Conservation (phyloP, 805 yeast genomes). For the Candida insectorum region DNA sequence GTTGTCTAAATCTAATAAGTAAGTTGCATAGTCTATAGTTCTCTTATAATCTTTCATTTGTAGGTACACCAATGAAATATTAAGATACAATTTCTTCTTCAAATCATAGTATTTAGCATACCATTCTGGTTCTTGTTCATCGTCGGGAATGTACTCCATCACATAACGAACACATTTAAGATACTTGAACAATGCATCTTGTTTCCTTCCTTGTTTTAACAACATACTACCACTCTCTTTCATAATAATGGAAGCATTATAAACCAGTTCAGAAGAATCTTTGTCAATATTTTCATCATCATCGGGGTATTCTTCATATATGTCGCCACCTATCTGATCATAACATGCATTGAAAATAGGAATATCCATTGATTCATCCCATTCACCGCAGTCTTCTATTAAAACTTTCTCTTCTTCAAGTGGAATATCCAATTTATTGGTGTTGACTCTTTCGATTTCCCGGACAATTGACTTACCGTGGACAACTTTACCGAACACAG, state of each 20-base stretch:
- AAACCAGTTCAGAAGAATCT: constrained; percentile 54
- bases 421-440: constrained; percentile 42
- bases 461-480: constrained; percentile 69
- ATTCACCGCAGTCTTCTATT: constrained; percentile 59
- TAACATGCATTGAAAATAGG: constrained; percentile 66
- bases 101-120: constrained; percentile 46
- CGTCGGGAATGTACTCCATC: constrained; percentile 70
- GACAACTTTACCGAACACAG: constrained; percentile 71
- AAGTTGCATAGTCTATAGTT: constrained; percentile 53
- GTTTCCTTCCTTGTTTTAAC: constrained; percentile 49
- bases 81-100: constrained; percentile 53
- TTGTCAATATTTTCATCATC: constrained; percentile 60
- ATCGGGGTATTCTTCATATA: constrained; percentile 74
- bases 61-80: constrained; percentile 54
- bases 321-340: constrained; percentile 61
- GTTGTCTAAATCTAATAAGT: constrained; percentile 49
- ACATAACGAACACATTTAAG: constrained; percentile 64
- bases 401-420: constrained; percentile 37
- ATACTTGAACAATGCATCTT: constrained; percentile 61
- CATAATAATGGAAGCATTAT: constrained; percentile 48
- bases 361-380: constrained; percentile 47
- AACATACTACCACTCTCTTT: constrained; percentile 66
- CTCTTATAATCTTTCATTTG: constrained; percentile 48
- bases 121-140: constrained; percentile 55
- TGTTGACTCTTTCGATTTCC: constrained; percentile 51